Base-by-base conservation (phyloP, 225 moss, liverwort and hornwort species). In the Bryoerythrophyllum caledonicum region DNA sequence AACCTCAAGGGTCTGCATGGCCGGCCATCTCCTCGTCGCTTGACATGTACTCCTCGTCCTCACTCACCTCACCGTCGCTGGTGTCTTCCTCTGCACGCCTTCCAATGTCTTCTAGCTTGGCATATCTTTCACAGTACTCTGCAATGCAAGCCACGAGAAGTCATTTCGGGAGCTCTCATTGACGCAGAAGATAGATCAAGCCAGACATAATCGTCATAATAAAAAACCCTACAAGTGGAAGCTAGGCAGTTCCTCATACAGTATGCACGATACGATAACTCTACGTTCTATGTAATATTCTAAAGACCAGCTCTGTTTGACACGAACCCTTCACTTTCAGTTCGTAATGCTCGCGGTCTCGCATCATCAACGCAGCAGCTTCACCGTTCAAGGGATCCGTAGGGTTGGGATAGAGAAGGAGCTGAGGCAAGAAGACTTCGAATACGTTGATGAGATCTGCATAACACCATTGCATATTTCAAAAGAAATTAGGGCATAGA, bases 71-170 rank as follows among this genome's bases (percentile, higher is more conserved):
- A 38, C 74, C 93, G 68, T 91, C 93, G 13, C 80, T 90, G 66
- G 81, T 82, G 9, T 90, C 87, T 28, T 90, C 91, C 68, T 94
- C 90, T 16, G 85, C 62, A 30, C 86, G 82, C 48, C 80, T 86
- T 58, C 88, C 91, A 65, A 86, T 85, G 71, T 94, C 93, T 72
- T 94, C 93, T 20, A 89, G 79, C 69, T 94, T 94, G 0, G 93
- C 93, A 81, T 91, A 94, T 82, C 91, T 91, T 84, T 94, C 93
- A 78, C 93, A 94, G 63, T 94, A 94, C 63, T 94, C 93, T 91
- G 78, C 70, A 83, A 61, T 30, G 62, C 60, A 58, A 44, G 24
- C 69, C 93, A 24, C 20, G 25, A 7, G 52, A 3, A 38, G n/a
- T 61, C 3, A 4, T 6, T 44, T 3, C 19, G 48, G 3, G 20